Evolutionary conservation across 2,329 filamentous ascomycete genomes (phyloP), one percentile per base, ranked within the genome.

Genomic region (Mariannaea elegans): DNA sequence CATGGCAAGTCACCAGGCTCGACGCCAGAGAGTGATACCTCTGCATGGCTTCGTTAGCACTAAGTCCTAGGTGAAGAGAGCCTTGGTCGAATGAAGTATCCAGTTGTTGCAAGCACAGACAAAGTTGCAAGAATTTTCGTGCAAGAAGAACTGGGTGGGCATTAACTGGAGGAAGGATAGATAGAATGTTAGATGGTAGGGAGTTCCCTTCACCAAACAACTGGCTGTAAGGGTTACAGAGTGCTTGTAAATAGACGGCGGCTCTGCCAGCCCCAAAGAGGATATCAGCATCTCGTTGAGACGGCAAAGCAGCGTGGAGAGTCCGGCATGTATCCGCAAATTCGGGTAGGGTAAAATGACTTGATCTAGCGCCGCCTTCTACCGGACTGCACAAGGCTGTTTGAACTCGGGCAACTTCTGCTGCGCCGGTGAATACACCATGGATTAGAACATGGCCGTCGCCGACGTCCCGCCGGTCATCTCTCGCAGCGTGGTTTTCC

Each of bases 201-300:
- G 29, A 18, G 45, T 36, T 21, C 7, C 19, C 42, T 14, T 48
- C 45, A 7, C 13, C 29, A 23, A 48, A 48, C 29, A 48, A 48
- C 29, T 48, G 6, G 16, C 29, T 48, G 45, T 48, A 48, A n/a
- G 45, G 45, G 19, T 48, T 48, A 23, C 45, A 48, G 45, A 48
- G 29, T 1, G 45, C 45, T 19, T 48, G 45, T 13, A 48, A n/a
- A 23, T 34, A 48, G 31, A 48, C 14, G 27, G 29, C 29, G n/a
- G 45, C 45, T 36, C 45, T 34, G 16, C 45, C 45, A 36, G 45
- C 29, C 19, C 19, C 45, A n/a, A 48, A 36, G 29, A 48, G 45
- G 14, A 23, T 19, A 23, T 48, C 45, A 13, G 10, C 19, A 36
- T 48, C 45, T 23, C 18, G 29, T 29, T 48, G 45, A 23, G 45